These are phyloP conservation scores for Exophiala phaeomuriformis DNA, from an alignment of 2,329 filamentous ascomycete species.

Conservation along the genomic window DNA sequence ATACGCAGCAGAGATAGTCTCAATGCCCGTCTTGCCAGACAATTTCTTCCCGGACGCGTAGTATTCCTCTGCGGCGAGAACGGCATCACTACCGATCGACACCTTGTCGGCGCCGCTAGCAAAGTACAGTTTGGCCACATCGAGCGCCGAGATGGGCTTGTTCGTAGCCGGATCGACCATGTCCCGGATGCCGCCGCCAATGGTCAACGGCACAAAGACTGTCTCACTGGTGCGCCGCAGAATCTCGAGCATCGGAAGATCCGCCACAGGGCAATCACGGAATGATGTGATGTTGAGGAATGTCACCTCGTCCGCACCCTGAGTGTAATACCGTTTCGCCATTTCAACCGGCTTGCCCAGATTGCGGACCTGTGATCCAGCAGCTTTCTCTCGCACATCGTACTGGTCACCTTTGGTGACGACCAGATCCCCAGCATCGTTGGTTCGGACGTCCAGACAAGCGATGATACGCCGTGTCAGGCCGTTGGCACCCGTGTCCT, in stretches of 20 bases:
- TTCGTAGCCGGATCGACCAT: slow-evolving; percentile 76
- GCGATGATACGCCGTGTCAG: slow-evolving; percentile 91
- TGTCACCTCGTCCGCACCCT: slow-evolving; percentile 92
- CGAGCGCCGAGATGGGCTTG: slow-evolving; percentile 75
- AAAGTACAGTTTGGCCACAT: slow-evolving; percentile 96
- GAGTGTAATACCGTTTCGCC: slow-evolving; percentile 87
- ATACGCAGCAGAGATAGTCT: slow-evolving; percentile 88
- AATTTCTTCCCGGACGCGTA: slow-evolving; percentile 62
- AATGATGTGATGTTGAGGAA: slow-evolving; percentile 99
- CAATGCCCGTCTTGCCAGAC: slow-evolving; percentile 80
- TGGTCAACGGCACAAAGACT: slow-evolving; percentile 91
- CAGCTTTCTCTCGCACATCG: slow-evolving; percentile 83
- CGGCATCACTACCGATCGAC: slow-evolving; percentile 90
- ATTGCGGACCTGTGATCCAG: slow-evolving; percentile 65
- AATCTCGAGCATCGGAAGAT: slow-evolving; percentile 94
- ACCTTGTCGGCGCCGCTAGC: slow-evolving; percentile 95
- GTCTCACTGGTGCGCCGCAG: slow-evolving; percentile 77
- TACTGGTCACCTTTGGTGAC: slow-evolving; percentile 99
- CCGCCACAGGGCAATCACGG: slow-evolving; percentile 84
- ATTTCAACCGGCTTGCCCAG: slow-evolving; percentile 95
- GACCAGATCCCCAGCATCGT: slow-evolving; percentile 88
- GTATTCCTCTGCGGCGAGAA: slow-evolving; percentile 86
- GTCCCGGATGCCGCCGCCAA: slow-evolving; percentile 92
- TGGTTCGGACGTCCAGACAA: slow-evolving; percentile 89
- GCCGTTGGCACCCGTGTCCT: slow-evolving; percentile 46